Percentiles rank a stretch among this genome's conserved stretches.
Conservation (phyloP, 257 asterid species). For the Rauvolfia tetraphylla region DNA sequence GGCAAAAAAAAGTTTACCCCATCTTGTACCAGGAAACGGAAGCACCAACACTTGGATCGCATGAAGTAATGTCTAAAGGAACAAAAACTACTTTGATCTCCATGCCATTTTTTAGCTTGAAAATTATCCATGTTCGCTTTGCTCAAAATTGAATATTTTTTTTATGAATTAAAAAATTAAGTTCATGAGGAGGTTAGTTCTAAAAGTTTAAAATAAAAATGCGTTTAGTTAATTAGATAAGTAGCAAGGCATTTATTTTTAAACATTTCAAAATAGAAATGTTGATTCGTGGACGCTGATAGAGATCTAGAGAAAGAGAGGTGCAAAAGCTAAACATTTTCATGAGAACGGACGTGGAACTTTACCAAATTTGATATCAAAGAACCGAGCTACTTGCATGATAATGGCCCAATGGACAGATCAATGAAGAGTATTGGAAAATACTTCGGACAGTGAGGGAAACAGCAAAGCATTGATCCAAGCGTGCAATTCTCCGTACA, state of each 20-base stretch:
- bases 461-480: conserved; percentile 12
- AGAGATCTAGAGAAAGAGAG: no score
- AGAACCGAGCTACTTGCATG: conserved; percentile 5
- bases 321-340: background rate
- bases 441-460: conserved; percentile 1
- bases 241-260: no score
- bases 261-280: no score
- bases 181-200: no score
- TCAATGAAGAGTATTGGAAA: background rate
- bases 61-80: background rate
- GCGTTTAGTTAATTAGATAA: no score
- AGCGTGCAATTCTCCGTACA: background rate
- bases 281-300: no score
- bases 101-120: background rate
- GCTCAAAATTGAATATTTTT: no score
- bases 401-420: background rate
- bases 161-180: no score
- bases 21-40: no score
- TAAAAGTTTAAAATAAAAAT: no score
- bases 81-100: background rate
- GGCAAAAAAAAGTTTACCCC: no score
- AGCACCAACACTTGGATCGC: background rate
- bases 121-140: background rate
- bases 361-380: background rate
- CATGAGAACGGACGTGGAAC: conserved; percentile 1